Evolutionary conservation across 192 early-diverging fungal genomes (phyloP).

Genomic region (Entomortierella parvispora): DNA sequence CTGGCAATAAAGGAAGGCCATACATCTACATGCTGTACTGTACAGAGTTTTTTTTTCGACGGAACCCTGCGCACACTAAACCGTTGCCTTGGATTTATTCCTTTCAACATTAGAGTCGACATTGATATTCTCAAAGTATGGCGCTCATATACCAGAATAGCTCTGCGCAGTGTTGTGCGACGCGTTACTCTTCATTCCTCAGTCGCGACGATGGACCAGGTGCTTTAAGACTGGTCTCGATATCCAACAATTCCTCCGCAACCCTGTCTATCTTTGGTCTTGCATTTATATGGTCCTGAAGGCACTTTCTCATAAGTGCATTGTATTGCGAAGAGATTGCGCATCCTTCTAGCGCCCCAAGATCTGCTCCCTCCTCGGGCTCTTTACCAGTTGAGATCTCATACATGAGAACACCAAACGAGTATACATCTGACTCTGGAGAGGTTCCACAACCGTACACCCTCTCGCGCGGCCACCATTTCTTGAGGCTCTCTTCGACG

Average conservation of each 20-base stretch:
- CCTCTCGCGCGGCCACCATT: slow-evolving; percentile 13
- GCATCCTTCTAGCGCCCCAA: neutral
- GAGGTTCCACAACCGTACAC: slow-evolving; percentile 3
- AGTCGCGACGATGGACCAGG: no score
- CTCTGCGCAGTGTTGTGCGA: no score
- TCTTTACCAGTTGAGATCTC: slow-evolving; percentile 14
- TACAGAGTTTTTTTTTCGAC: no score
- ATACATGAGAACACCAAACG: slow-evolving; percentile 23
- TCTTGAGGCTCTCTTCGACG: neutral
- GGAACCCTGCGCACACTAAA: no score
- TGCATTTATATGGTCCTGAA: neutral
- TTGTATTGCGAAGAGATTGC: slow-evolving; percentile 7
- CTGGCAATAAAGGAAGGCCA: no score
- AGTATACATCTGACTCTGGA: slow-evolving; percentile 8
- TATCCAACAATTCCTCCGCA: slow-evolving; percentile 9
- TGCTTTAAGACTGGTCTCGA: slow-evolving; percentile 6
- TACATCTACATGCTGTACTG: no score
- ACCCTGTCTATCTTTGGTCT: slow-evolving; percentile 12
- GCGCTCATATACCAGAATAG: no score
- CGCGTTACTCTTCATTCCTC: no score
- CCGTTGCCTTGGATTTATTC: no score
- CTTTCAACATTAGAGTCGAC: no score
- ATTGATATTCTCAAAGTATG: no score
- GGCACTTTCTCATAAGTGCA: slow-evolving; percentile 12
- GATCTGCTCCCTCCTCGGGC: slow-evolving; percentile 4